A percentile compares a stretch with the other conserved stretches of the same genome.
These are phyloP conservation scores for Pleurotus giganteus DNA, from an alignment of 768 basidiomycete species.

Conservation along the genomic window DNA sequence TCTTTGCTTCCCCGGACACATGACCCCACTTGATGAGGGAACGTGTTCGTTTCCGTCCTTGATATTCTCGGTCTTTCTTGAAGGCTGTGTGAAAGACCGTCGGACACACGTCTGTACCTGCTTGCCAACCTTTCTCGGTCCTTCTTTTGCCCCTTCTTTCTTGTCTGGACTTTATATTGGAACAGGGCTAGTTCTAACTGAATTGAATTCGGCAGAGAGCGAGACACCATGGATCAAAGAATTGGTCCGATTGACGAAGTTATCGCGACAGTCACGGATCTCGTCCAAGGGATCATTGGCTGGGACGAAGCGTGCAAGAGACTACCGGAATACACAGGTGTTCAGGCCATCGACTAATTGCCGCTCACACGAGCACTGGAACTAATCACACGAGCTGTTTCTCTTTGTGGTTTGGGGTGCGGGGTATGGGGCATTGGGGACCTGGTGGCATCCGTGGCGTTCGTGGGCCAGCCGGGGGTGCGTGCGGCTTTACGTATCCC, in stretches of 20 bases:
- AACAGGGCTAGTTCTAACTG: slow-evolving; percentile 4
- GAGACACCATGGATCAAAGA: slow-evolving; percentile 90
- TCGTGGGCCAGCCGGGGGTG: no score
- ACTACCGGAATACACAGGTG: slow-evolving; percentile 81
- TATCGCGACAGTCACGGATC: slow-evolving; percentile 71
- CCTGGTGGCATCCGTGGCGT: no score
- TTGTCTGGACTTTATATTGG: background rate
- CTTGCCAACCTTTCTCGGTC: no score
- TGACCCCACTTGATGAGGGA: background rate
- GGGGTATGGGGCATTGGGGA: no score
- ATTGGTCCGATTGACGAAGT: slow-evolving; percentile 92
- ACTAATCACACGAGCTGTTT: background rate
- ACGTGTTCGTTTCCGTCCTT: slow-evolving; percentile 5
- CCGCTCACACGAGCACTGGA: slow-evolving; percentile 1
- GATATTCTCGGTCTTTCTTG: background rate
- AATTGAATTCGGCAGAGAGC: slow-evolving; percentile 57
- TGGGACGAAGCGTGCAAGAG: slow-evolving; percentile 76
- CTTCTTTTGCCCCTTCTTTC: background rate
- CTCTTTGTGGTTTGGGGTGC: background rate
- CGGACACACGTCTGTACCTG: background rate
- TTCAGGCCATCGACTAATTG: slow-evolving; percentile 71
- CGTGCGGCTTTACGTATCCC: no score
- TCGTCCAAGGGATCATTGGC: slow-evolving; percentile 70
- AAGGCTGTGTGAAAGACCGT: background rate
- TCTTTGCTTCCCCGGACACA: background rate